These are phyloP conservation scores for Phytophthora crassamura DNA, from an alignment of 352 stramenopile genomes.

Conservation along the genomic window DNA sequence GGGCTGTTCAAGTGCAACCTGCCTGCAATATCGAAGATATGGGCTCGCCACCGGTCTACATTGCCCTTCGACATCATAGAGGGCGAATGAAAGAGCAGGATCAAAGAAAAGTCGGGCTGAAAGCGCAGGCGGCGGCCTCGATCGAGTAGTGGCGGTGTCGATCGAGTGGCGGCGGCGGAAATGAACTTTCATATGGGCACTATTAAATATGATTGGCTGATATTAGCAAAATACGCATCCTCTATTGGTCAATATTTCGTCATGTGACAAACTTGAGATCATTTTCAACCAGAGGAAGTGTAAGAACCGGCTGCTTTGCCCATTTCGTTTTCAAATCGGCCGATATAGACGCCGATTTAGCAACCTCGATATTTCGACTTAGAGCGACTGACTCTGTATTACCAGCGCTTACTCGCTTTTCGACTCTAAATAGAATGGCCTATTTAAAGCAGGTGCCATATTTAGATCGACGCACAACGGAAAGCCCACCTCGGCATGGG, in stretches of 20 bases:
- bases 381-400: too few species aligned
- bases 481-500: too few species aligned
- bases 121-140: not conserved
- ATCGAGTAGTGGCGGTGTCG: not conserved
- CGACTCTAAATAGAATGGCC: too few species aligned
- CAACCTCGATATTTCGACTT: too few species aligned
- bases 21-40: not conserved
- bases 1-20: not conserved
- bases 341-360: too few species aligned
- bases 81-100: slow-evolving; percentile 9
- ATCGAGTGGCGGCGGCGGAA: slow-evolving; percentile 4
- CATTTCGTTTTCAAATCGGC: too few species aligned
- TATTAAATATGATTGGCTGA: too few species aligned
- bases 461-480: too few species aligned
- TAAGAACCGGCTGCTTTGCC: too few species aligned
- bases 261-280: slow-evolving; percentile 6
- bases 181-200: not conserved
- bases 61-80: not conserved
- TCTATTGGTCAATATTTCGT: not conserved
- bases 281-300: slow-evolving; percentile 11
- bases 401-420: too few species aligned
- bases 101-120: not conserved
- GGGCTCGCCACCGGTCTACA: not conserved
- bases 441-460: too few species aligned
- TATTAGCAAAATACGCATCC: too few species aligned